These are phyloP conservation scores for Russula abietina DNA, from an alignment of 768 basidiomycete species.

Conservation along the genomic window DNA sequence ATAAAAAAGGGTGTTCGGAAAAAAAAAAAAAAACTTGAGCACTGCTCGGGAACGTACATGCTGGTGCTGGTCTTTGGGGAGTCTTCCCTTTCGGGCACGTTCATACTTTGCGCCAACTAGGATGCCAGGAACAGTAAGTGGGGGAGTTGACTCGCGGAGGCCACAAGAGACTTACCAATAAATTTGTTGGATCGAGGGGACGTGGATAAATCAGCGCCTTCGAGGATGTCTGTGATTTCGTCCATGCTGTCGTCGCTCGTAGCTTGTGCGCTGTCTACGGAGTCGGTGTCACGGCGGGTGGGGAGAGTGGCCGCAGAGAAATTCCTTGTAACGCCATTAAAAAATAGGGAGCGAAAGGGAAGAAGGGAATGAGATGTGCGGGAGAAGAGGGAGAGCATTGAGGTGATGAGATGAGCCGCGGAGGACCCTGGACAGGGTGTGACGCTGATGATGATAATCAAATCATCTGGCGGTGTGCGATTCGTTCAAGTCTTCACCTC, in stretches of 20 bases:
- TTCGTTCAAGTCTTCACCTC: not conserved
- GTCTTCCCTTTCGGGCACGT: constrained; percentile 18
- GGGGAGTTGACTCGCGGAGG: not conserved
- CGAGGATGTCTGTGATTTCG: constrained; percentile 14
- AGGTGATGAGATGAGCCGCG: not conserved
- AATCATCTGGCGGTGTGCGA: not conserved
- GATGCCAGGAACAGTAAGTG: not conserved
- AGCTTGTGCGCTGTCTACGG: not conserved
- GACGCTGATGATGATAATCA: not conserved
- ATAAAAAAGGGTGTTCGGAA: not conserved
- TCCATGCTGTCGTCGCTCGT: not conserved
- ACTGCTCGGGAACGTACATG: constrained; percentile 5
- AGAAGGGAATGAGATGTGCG: not conserved
- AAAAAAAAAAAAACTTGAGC: not conserved
- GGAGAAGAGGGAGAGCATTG: not conserved
- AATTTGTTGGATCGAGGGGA: constrained; percentile 7
- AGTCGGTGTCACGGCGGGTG: not conserved
- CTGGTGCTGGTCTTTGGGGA: constrained; percentile 28
- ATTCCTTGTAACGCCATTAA: not conserved
- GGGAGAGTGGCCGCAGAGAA: not conserved
- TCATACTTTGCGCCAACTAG: constrained; percentile 16
- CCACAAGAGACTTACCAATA: not conserved
- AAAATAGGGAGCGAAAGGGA: not conserved
- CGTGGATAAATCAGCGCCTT: not conserved
- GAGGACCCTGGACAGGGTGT: not conserved